Percentiles rank a stretch among this genome's conserved stretches.
phyloP scores from a whole-genome alignment of 192 early-diverging fungal species.

The Lobosporangium transversale region DNA sequence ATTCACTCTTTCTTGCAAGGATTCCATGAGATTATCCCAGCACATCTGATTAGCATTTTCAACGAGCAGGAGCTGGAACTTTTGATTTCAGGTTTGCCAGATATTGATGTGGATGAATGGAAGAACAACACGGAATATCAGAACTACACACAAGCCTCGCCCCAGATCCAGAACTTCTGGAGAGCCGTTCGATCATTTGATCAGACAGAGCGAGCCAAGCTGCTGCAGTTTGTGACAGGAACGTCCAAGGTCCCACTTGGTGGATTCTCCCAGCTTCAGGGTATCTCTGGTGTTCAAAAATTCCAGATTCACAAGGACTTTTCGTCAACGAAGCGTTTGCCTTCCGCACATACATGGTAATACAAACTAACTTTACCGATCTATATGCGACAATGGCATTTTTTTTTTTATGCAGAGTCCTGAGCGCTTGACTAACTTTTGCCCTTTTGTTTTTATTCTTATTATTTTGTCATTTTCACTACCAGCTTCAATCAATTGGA shows the following conservation, averaged over 20 bases:
- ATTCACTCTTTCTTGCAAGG: slow-evolving; percentile 93
- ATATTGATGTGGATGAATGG: slow-evolving; percentile 99
- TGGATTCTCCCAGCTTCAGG: slow-evolving; percentile 93
- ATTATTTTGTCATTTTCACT: no score
- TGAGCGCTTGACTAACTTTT: not conserved
- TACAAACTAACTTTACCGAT: not conserved
- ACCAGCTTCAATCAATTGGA: slow-evolving; percentile 99
- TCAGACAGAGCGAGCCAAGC: slow-evolving; percentile 97
- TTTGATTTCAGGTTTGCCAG: slow-evolving; percentile 97
- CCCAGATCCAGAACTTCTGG: slow-evolving; percentile 99
- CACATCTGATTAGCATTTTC: slow-evolving; percentile 93
- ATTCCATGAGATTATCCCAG: slow-evolving; percentile 96
- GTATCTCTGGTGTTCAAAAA: slow-evolving; percentile 93
- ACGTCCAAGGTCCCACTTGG: slow-evolving; percentile 98
- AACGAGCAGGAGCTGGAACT: slow-evolving; percentile 99
- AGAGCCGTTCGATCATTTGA: slow-evolving; percentile 95
- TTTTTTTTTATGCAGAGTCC: slow-evolving; percentile 7
- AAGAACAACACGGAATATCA: slow-evolving; percentile 98
- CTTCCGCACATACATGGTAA: slow-evolving; percentile 97
- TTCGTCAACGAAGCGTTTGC: slow-evolving; percentile 83
- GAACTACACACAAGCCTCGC: slow-evolving; percentile 84
- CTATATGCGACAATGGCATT: not conserved
- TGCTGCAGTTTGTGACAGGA: slow-evolving; percentile 97
- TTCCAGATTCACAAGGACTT: slow-evolving; percentile 99
- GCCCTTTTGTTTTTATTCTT: slow-evolving; percentile 16